Conservation (phyloP, 192 early-diverging fungal species). For the Chytriomyces hyalinus region DNA sequence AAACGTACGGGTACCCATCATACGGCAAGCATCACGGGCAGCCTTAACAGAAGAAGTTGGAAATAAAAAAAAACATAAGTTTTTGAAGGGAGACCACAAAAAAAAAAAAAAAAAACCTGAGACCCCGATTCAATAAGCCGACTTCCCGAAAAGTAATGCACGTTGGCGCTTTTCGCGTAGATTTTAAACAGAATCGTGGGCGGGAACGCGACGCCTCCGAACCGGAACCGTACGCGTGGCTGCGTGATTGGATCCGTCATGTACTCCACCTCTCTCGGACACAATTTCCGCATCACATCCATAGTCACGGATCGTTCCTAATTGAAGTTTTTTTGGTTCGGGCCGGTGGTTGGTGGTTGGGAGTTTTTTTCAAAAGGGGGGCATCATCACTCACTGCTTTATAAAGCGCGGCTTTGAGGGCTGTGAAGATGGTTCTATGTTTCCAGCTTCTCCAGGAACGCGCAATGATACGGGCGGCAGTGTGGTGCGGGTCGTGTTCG, state of each 20-base stretch:
- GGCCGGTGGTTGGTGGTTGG: background rate
- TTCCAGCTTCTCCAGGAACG: slow-evolving; percentile 44
- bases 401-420: slow-evolving; percentile 44
- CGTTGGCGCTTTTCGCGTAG: slow-evolving; percentile 53
- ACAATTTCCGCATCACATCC: slow-evolving; percentile 51
- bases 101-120: slow-evolving; percentile 31
- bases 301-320: slow-evolving; percentile 56
- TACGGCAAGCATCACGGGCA: slow-evolving; percentile 51
- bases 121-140: slow-evolving; percentile 47
- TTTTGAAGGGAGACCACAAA: background rate
- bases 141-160: slow-evolving; percentile 59
- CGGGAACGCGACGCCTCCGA: slow-evolving; percentile 52
- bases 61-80: background rate
- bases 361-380: too few relatives aligned
- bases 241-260: slow-evolving; percentile 51
- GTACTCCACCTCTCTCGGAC: slow-evolving; percentile 55
- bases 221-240: slow-evolving; percentile 55
- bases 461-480: slow-evolving; percentile 40
- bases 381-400: slow-evolving; percentile 40
- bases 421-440: slow-evolving; percentile 39
- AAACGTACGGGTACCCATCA: slow-evolving; percentile 54
- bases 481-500: slow-evolving; percentile 9
- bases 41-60: slow-evolving; percentile 45
- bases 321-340: background rate
- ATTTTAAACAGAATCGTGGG: slow-evolving; percentile 59